A percentile compares a stretch with the other conserved stretches of the same genome.
Evolutionary conservation across 768 basidiomycete genomes (phyloP).

Genomic region (Lactarius trivialis): DNA sequence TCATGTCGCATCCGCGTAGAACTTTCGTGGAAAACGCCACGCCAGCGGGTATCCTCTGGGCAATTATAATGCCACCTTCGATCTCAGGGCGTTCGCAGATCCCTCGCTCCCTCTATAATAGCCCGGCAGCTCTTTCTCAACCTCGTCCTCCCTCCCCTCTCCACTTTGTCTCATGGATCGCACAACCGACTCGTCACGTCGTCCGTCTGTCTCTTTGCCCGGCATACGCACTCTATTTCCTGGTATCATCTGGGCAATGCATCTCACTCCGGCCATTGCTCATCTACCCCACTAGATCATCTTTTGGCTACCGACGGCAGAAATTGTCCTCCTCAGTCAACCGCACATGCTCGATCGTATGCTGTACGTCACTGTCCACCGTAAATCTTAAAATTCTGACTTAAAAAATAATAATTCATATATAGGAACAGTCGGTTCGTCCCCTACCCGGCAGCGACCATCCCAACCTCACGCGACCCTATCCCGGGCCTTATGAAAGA

Average conservation of each 20-base stretch:
- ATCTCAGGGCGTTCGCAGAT: slow-evolving; percentile 21
- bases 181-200: slow-evolving; percentile 11
- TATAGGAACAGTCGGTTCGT: slow-evolving; percentile 17
- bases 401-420: background rate
- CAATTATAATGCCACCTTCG: slow-evolving; percentile 21
- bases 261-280: slow-evolving; percentile 9
- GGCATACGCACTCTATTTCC: slow-evolving; percentile 30
- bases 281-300: slow-evolving; percentile 20
- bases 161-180: slow-evolving; percentile 14
- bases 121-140: background rate
- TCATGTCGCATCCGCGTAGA: slow-evolving; percentile 19
- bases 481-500: slow-evolving; percentile 9
- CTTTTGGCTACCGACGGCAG: slow-evolving; percentile 16
- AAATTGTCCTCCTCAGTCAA: slow-evolving; percentile 8
- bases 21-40: slow-evolving; percentile 23
- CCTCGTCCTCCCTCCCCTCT: slow-evolving; percentile 1
- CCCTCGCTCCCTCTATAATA: slow-evolving; percentile 21
- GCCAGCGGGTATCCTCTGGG: slow-evolving; percentile 17
- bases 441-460: slow-evolving; percentile 1
- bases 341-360: background rate
- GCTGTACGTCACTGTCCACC: background rate
- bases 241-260: slow-evolving; percentile 23
- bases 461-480: slow-evolving; percentile 1
- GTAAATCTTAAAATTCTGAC: background rate
- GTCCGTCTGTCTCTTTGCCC: slow-evolving; percentile 24